Evolutionary conservation across 768 basidiomycete species (phyloP).

Genomic region (Trametes cingulata): DNA sequence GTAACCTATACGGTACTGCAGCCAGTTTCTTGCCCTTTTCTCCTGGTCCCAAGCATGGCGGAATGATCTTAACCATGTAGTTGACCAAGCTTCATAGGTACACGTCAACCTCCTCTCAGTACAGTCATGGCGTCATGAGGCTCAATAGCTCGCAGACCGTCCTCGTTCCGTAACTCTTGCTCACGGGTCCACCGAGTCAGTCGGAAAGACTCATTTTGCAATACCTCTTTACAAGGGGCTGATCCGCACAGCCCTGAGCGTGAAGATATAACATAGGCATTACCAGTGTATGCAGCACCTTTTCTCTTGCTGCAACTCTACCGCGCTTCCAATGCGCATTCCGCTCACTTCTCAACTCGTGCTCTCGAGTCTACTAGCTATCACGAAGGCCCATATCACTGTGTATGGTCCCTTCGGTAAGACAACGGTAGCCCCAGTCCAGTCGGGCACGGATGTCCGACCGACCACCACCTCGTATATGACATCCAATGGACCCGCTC

Average conservation of each 20-base stretch:
- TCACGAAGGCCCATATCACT: conserved; percentile 4
- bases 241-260: background rate
- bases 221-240: too few species aligned
- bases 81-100: too few species aligned
- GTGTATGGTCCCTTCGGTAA: conserved; percentile 13
- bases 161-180: too few species aligned
- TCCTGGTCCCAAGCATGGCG: too few species aligned
- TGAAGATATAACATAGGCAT: background rate
- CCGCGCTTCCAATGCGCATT: background rate
- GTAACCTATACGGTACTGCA: too few species aligned
- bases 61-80: too few species aligned
- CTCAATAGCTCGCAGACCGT: too few species aligned
- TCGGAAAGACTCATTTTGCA: too few species aligned
- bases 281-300: background rate
- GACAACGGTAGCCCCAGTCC: background rate
- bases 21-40: too few species aligned
- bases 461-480: conserved; percentile 7
- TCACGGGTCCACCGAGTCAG: too few species aligned
- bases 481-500: conserved; percentile 5
- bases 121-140: too few species aligned
- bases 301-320: background rate
- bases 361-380: background rate
- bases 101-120: too few species aligned
- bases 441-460: background rate
- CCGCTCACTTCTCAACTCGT: background rate